Base-by-base conservation (phyloP, 1,139 yeast genomes). In the Debaryomyces psychrophilus region DNA sequence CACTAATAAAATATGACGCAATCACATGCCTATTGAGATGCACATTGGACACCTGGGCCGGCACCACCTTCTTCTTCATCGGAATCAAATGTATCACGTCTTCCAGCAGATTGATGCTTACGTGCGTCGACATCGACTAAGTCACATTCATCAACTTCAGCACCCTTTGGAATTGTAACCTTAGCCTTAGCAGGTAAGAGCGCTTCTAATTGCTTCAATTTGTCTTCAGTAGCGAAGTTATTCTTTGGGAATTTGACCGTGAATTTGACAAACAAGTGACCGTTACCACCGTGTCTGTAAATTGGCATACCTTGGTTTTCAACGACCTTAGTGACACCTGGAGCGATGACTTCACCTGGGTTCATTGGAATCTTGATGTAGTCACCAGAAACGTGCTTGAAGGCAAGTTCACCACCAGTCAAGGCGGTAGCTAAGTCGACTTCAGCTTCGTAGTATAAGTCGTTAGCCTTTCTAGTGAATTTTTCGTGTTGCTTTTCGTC, bases 241-340 rank as follows among this genome's bases (percentile, higher is more conserved):
- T 74, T 71, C 46, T 64, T 61, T 57, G 95, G 95, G 87, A 87
- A 87, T 61, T 84, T 84, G 58, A 87, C 76, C 49, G 76, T 76
- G 68, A 87, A 87, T 64, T 84, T 83, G 56, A 87, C 71, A 56
- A 85, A 81, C 66, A 87, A 77, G 66, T 85, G 80, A 73, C 95
- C 95, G 60, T 69, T 74, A 48, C 89, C 87, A 60, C 92, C 89
- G 61, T 80, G 82, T 74, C 87, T 85, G 65, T 76, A 82, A 59
- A 87, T 70, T 64, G 95, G 95, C 99, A 93, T 93, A 85, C 99
- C 99, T 73, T 92, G 92, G 60, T 85, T 89, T 60, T 88, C 95
- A 56, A 93, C 74, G 47, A 90, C 90, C 73, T 90, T 90, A 59
- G 85, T 73, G 37, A 77, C 68, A 53, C 90, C 96, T 48, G 98